Evolutionary conservation across 2,329 filamentous ascomycete genomes (phyloP).

Genomic region (Esteya vermicola): DNA sequence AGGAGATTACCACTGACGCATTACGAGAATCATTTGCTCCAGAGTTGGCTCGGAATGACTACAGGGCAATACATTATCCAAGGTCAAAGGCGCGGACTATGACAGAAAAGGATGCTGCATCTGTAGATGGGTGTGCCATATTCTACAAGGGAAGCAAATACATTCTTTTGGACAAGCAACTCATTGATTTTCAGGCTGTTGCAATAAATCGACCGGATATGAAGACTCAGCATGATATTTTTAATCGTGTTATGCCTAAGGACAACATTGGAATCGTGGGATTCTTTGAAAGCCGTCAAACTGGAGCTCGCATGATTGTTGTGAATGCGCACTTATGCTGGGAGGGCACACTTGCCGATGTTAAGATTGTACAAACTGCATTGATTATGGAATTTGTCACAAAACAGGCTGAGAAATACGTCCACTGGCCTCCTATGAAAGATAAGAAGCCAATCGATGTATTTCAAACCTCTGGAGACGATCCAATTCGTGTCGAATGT

Average conservation of each 20-base stretch:
- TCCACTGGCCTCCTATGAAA: conserved; percentile 62
- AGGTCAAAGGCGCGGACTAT: conserved; percentile 85
- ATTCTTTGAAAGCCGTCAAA: conserved; percentile 83
- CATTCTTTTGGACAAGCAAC: conserved; percentile 82
- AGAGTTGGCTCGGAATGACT: conserved; percentile 73
- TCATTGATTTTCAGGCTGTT: conserved; percentile 81
- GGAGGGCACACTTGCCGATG: conserved; percentile 81
- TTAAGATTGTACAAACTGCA: conserved; percentile 92
- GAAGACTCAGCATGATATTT: conserved; percentile 94
- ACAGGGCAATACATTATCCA: conserved; percentile 88
- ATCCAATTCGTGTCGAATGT: conserved; percentile 44
- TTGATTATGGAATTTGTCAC: conserved; percentile 88
- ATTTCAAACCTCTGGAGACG: conserved; percentile 19
- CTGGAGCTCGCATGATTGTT: conserved; percentile 82
- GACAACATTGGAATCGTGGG: conserved; percentile 90
- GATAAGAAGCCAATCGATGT: conserved; percentile 56
- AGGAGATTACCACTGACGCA: conserved; percentile 84
- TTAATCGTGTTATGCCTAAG: conserved; percentile 96
- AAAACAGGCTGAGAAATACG: conserved; percentile 74
- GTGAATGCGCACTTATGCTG: conserved; percentile 92
- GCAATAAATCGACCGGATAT: conserved; percentile 93
- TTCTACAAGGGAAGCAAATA: conserved; percentile 85
- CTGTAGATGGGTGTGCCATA: conserved; percentile 91
- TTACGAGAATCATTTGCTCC: conserved; percentile 86
- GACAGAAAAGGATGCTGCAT: conserved; percentile 72